Percentiles rank a stretch among this genome's conserved stretches.
Evolutionary conservation across 2,329 filamentous ascomycete species (phyloP).

Genomic region (Aspergillus fischeri): DNA sequence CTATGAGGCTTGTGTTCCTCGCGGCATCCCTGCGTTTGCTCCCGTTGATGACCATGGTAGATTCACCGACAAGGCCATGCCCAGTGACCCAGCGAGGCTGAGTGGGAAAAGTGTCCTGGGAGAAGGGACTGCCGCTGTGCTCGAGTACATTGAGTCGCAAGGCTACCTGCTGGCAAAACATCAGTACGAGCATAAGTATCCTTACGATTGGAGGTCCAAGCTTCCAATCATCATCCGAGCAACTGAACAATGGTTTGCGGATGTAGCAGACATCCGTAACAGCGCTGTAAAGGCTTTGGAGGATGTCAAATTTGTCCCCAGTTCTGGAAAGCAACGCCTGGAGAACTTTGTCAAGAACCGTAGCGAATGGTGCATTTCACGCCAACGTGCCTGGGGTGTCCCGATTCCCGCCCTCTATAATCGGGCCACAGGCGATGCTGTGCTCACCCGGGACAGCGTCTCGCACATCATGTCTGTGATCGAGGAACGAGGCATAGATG

Average conservation of each 20-base stretch:
- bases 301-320: slow-evolving; percentile 73
- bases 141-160: slow-evolving; percentile 62
- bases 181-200: slow-evolving; percentile 83
- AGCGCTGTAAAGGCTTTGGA: slow-evolving; percentile 66
- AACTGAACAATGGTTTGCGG: slow-evolving; percentile 96
- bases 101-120: slow-evolving; percentile 67
- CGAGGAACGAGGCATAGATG: slow-evolving; percentile 72
- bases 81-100: slow-evolving; percentile 63
- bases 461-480: slow-evolving; percentile 80
- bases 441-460: slow-evolving; percentile 76
- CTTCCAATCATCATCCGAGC: slow-evolving; percentile 84
- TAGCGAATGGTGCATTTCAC: slow-evolving; percentile 96
- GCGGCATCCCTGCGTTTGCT: slow-evolving; percentile 70
- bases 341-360: slow-evolving; percentile 82
- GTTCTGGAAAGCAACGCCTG: slow-evolving; percentile 67
- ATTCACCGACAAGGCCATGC: slow-evolving; percentile 77
- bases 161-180: slow-evolving; percentile 64
- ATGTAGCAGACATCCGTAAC: slow-evolving; percentile 77
- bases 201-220: slow-evolving; percentile 97
- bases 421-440: slow-evolving; percentile 61
- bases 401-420: slow-evolving; percentile 90
- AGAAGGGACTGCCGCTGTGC: slow-evolving; percentile 64
- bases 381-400: slow-evolving; percentile 93
- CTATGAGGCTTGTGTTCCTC: slow-evolving; percentile 71
- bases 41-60: slow-evolving; percentile 77